These are phyloP conservation scores for Aeschynomene evenia DNA, from an alignment of 306 rosid genomes.

Conservation along the genomic window DNA sequence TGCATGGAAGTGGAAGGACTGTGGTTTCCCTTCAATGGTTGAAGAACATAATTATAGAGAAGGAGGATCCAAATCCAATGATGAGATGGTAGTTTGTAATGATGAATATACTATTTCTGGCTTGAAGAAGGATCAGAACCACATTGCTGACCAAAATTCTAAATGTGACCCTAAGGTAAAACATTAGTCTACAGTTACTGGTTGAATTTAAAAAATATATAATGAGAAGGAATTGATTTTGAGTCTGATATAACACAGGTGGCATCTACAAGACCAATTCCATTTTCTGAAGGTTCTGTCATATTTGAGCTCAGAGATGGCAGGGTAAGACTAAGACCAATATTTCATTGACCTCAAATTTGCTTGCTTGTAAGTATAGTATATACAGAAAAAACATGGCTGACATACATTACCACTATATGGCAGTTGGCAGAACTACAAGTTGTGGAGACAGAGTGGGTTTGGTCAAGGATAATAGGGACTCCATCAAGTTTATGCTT, in stretches of 20 bases:
- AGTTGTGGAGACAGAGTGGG: conserved; percentile 58
- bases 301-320: conserved; percentile 88
- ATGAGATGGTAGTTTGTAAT: conserved; percentile 33
- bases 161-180: conserved; percentile 75
- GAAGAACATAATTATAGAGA: conserved; percentile 37
- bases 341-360: neutral
- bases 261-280: conserved; percentile 75
- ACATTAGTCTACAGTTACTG: neutral
- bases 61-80: conserved; percentile 17
- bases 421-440: conserved; percentile 80
- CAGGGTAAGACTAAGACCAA: conserved; percentile 79
- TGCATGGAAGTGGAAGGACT: conserved; percentile 86
- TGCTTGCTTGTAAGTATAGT: too few relatives aligned
- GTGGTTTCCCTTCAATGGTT: conserved; percentile 56
- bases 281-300: conserved; percentile 67
- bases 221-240: conserved; percentile 22
- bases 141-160: conserved; percentile 19
- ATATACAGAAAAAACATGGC: neutral
- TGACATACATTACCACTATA: conserved; percentile 26
- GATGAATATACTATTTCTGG: conserved; percentile 41
- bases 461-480: conserved; percentile 79
- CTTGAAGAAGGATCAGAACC: conserved; percentile 34
- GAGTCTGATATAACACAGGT: conserved; percentile 54
- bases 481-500: conserved; percentile 79
- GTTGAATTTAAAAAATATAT: neutral